Evolutionary conservation across 1,139 yeast genomes (phyloP).

Genomic region (Wickerhamomyces sp.): DNA sequence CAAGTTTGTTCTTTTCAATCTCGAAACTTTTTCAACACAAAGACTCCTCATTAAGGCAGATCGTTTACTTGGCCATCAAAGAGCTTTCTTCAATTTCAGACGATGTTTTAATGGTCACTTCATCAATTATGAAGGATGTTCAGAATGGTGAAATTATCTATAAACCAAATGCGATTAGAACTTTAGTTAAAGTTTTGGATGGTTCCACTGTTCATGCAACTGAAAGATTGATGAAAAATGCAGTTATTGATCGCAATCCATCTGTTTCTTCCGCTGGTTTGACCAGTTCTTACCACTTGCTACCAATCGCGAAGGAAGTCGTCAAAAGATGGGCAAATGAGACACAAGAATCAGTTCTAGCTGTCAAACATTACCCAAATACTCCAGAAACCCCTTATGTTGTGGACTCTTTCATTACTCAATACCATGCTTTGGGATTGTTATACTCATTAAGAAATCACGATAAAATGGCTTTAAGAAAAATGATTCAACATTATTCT

Average conservation of each 20-base stretch:
- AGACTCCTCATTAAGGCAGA: conserved; percentile 85
- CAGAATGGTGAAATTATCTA: conserved; percentile 83
- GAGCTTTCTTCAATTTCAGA: conserved; percentile 82
- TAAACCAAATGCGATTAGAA: conserved; percentile 93
- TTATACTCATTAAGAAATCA: conserved; percentile 84
- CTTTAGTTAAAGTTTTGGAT: conserved; percentile 85
- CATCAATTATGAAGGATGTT: conserved; percentile 96
- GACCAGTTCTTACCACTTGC: conserved; percentile 81
- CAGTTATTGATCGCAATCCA: conserved; percentile 89
- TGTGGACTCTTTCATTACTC: conserved; percentile 75
- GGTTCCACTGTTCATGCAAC: conserved; percentile 91
- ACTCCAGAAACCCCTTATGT: conserved; percentile 36
- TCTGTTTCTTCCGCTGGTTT: conserved; percentile 89
- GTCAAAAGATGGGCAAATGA: conserved; percentile 93
- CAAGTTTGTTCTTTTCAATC: conserved; percentile 87
- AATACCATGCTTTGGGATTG: conserved; percentile 93
- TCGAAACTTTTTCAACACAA: conserved; percentile 93
- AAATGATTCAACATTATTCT: conserved; percentile 77
- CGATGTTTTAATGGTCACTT: conserved; percentile 95
- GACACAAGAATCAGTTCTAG: conserved; percentile 78
- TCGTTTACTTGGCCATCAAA: conserved; percentile 90
- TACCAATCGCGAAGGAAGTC: conserved; percentile 87
- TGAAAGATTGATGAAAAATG: conserved; percentile 88
- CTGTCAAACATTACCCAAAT: conserved; percentile 59
- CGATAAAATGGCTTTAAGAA: conserved; percentile 92